A percentile compares a stretch with the other conserved stretches of the same genome.
phyloP scores from a whole-genome alignment of 2,329 filamentous ascomycete genomes.

The Penicillium sp. region DNA sequence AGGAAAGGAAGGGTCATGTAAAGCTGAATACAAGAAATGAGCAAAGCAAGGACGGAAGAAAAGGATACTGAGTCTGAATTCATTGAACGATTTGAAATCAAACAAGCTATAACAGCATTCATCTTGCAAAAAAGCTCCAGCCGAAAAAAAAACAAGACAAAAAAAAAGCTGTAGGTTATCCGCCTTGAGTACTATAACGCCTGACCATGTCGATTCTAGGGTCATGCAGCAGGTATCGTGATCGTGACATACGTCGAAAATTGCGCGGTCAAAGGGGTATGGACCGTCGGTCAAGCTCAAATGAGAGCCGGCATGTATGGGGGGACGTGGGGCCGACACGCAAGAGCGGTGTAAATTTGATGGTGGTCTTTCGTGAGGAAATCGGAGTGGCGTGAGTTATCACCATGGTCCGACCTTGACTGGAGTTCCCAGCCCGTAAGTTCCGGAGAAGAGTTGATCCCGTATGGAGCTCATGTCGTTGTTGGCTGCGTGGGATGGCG shows the following conservation, averaged over 20 bases:
- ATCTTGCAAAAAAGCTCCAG: slow-evolving; percentile 5
- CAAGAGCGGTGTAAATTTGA: slow-evolving; percentile 9
- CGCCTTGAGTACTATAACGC: slow-evolving; percentile 39
- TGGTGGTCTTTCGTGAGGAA: slow-evolving; percentile 5
- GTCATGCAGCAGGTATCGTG: slow-evolving; percentile 46
- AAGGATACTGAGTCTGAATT: slow-evolving; percentile 2
- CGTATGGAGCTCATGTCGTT: slow-evolving; percentile 50
- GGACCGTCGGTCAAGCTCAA: slow-evolving; percentile 19
- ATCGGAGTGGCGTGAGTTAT: slow-evolving; percentile 15
- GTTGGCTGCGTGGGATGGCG: slow-evolving; percentile 28
- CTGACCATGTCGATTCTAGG: slow-evolving; percentile 36
- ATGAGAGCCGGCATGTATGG: slow-evolving; percentile 13
- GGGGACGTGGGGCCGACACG: slow-evolving; percentile 12
- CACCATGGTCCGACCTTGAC: slow-evolving; percentile 59
- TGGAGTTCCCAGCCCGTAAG: slow-evolving; percentile 54
- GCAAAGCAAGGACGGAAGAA: background rate
- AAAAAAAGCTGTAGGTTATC: slow-evolving; percentile 21
- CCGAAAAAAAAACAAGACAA: slow-evolving; percentile 10
- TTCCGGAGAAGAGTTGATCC: slow-evolving; percentile 57
- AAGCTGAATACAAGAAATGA: slow-evolving; percentile 1
- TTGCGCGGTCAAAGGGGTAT: slow-evolving; percentile 29
- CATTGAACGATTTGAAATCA: slow-evolving; percentile 12
- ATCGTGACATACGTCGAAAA: slow-evolving; percentile 42
- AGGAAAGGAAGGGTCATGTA: background rate
- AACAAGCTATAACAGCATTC: slow-evolving; percentile 10